phyloP scores from a whole-genome alignment of 1,139 yeast species.

The Saccharomycopsis hybrid region DNA sequence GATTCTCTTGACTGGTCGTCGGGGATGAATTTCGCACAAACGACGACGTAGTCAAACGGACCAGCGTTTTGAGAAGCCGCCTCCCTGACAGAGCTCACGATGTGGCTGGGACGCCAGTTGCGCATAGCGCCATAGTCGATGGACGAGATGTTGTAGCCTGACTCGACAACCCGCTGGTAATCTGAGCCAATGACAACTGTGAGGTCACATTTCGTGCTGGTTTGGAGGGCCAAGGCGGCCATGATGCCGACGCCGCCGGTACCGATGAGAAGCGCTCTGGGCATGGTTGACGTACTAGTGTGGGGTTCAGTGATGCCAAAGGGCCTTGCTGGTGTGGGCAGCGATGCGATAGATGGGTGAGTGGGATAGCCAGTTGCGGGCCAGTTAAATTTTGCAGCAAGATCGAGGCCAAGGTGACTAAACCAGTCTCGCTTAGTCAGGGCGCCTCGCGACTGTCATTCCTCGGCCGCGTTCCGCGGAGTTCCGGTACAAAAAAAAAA shows the following conservation, averaged over 20 bases:
- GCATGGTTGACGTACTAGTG: too few relatives aligned
- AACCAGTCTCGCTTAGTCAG: too few relatives aligned
- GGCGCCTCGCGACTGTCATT: too few relatives aligned
- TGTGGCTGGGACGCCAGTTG: slow-evolving; percentile 45
- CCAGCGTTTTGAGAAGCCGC: slow-evolving; percentile 32
- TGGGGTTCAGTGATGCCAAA: too few relatives aligned
- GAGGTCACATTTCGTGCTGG: slow-evolving; percentile 35
- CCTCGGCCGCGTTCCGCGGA: too few relatives aligned
- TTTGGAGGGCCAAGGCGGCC: slow-evolving; percentile 44
- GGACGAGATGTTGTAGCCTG: slow-evolving; percentile 46
- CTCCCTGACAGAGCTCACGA: slow-evolving; percentile 36
- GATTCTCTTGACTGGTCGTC: slow-evolving; percentile 48
- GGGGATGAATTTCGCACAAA: slow-evolving; percentile 50
- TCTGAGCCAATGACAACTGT: slow-evolving; percentile 49
- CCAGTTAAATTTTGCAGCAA: too few relatives aligned
- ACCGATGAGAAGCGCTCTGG: too few relatives aligned
- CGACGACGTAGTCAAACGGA: slow-evolving; percentile 42
- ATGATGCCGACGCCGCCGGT: slow-evolving; percentile 57
- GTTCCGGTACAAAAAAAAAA: too few relatives aligned
- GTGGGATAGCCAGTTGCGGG: too few relatives aligned
- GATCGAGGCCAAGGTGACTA: too few relatives aligned
- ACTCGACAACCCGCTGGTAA: slow-evolving; percentile 35
- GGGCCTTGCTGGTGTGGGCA: too few relatives aligned
- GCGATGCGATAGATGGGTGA: too few relatives aligned
- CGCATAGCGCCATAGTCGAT: slow-evolving; percentile 42